phyloP scores from a whole-genome alignment of 2,329 filamentous ascomycete genomes.

The Fusarium solani-melongenae region DNA sequence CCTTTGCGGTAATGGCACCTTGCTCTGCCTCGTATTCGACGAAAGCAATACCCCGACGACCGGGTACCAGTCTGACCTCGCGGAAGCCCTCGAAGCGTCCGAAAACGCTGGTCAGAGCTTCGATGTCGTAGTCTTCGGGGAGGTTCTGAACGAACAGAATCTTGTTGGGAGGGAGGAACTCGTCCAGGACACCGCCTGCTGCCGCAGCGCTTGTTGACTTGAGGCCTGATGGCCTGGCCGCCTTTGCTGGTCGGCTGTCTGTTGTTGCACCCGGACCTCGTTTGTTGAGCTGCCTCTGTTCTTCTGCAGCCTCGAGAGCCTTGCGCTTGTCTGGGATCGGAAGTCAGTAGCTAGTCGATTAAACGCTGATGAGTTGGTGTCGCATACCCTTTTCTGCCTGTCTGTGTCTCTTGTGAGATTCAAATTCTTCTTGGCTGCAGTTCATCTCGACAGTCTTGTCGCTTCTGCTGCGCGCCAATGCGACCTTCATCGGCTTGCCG shows the following conservation, averaged over 20 bases:
- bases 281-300: slow-evolving; percentile 82
- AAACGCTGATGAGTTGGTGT: no score
- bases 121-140: slow-evolving; percentile 86
- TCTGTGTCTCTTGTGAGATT: slow-evolving; percentile 84
- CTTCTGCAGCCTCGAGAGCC: slow-evolving; percentile 82
- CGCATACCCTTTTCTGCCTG: slow-evolving; percentile 87
- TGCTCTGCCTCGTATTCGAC: slow-evolving; percentile 94
- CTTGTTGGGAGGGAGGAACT: slow-evolving; percentile 97
- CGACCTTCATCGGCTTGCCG: slow-evolving; percentile 87
- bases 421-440: slow-evolving; percentile 83
- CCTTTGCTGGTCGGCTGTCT: slow-evolving; percentile 72
- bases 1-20: slow-evolving; percentile 92
- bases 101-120: slow-evolving; percentile 83
- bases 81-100: slow-evolving; percentile 92
- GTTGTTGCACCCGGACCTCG: slow-evolving; percentile 61
- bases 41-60: slow-evolving; percentile 89
- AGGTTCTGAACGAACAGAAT: slow-evolving; percentile 94
- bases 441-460: slow-evolving; percentile 85
- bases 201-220: slow-evolving; percentile 78
- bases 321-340: slow-evolving; percentile 74
- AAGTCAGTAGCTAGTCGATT: background rate
- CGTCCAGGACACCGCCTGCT: slow-evolving; percentile 87
- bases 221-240: slow-evolving; percentile 70
- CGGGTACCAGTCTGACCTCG: slow-evolving; percentile 90
- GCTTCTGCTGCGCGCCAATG: slow-evolving; percentile 83